These are phyloP conservation scores for Pinus albicaulis DNA, from an alignment of 75 land plant species.

Conservation along the genomic window DNA sequence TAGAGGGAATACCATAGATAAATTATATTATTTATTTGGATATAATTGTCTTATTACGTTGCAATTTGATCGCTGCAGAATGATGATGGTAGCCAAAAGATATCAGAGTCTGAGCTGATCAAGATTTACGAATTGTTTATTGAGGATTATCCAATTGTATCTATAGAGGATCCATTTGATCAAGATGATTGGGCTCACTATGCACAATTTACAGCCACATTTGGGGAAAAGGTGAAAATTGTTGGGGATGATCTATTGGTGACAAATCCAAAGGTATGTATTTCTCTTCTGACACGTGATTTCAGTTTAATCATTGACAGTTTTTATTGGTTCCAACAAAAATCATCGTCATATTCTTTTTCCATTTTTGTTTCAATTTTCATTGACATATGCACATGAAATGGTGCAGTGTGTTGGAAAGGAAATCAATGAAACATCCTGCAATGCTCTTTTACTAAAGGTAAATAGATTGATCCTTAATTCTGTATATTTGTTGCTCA, in stretches of 20 bases:
- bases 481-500: neutral
- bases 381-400: neutral
- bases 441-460: conserved; percentile 99
- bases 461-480: conserved; percentile 12
- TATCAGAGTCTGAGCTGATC: conserved; percentile 80
- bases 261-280: conserved; percentile 88
- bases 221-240: conserved; percentile 87
- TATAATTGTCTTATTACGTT: neutral
- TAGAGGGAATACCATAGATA: too few species aligned
- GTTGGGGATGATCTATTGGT: conserved; percentile 98
- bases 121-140: conserved; percentile 89
- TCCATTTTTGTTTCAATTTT: neutral
- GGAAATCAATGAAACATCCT: conserved; percentile 81
- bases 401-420: conserved; percentile 75
- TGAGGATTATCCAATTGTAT: conserved; percentile 85
- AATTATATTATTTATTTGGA: neutral
- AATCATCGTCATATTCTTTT: neutral
- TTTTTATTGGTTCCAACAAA: neutral
- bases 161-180: conserved; percentile 99
- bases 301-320: neutral
- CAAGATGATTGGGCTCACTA: conserved; percentile 99
- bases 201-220: conserved; percentile 62
- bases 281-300: neutral
- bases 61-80: conserved; percentile 38
- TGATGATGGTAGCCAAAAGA: conserved; percentile 90